phyloP scores from a whole-genome alignment of 2,329 filamentous ascomycete genomes.

The Chalaropsis ovoidea region DNA sequence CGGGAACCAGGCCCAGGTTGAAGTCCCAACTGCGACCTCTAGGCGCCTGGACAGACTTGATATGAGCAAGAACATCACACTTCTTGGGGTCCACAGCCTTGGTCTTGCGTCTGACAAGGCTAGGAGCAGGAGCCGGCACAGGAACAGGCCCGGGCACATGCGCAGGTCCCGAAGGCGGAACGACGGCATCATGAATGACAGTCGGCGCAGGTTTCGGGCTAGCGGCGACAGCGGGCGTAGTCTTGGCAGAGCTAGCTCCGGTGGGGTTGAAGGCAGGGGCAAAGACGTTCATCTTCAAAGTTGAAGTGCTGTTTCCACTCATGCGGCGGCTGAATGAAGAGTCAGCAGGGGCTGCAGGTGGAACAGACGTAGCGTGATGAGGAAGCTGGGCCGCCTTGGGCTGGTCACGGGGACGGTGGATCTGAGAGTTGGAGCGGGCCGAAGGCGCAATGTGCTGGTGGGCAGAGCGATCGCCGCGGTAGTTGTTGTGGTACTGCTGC shows the following conservation, averaged over 20 bases:
- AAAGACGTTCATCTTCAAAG: slow-evolving; percentile 55
- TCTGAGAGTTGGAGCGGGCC: slow-evolving; percentile 12
- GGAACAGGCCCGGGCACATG: background rate
- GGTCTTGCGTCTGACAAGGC: slow-evolving; percentile 59
- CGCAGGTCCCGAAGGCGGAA: background rate
- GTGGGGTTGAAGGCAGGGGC: slow-evolving; percentile 73
- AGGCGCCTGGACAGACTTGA: slow-evolving; percentile 48
- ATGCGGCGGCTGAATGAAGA: slow-evolving; percentile 44
- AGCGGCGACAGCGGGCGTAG: slow-evolving; percentile 14
- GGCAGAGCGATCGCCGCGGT: slow-evolving; percentile 9
- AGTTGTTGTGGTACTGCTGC: slow-evolving; percentile 18
- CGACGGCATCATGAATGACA: background rate
- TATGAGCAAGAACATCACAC: slow-evolving; percentile 44
- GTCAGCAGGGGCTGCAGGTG: slow-evolving; percentile 51
- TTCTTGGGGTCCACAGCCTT: slow-evolving; percentile 62
- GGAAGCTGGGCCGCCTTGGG: slow-evolving; percentile 29
- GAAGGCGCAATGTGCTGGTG: slow-evolving; percentile 9
- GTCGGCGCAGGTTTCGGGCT: slow-evolving; percentile 17
- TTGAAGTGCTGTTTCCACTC: slow-evolving; percentile 38
- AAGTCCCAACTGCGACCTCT: slow-evolving; percentile 48
- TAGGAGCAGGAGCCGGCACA: slow-evolving; percentile 27
- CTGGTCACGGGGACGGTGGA: slow-evolving; percentile 13
- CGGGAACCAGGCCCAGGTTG: slow-evolving; percentile 73
- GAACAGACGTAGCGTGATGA: slow-evolving; percentile 57
- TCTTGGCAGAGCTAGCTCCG: slow-evolving; percentile 32